Conservation (phyloP, 1,139 yeast genomes). For the Hyphopichia buzzinii region DNA sequence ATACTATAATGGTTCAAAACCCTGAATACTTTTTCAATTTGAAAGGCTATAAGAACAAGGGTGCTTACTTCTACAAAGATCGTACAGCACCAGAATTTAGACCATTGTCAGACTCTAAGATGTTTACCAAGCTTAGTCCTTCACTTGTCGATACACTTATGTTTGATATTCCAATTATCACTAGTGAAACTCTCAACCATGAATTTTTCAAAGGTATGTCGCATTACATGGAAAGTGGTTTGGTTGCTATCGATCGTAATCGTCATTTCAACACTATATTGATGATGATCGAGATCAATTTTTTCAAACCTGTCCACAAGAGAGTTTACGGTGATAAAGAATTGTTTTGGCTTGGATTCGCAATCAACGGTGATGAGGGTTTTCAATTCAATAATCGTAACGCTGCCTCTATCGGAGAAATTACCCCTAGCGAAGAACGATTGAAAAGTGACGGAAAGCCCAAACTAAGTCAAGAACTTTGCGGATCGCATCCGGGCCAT, state of each 20-base stretch:
- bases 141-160: constrained; percentile 26
- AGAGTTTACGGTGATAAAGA: constrained; percentile 37
- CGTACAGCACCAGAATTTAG: constrained; percentile 29
- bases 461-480: constrained; percentile 28
- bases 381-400: constrained; percentile 24
- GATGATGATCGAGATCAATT: constrained; percentile 28
- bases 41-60: constrained; percentile 22
- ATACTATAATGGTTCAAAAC: constrained; percentile 28
- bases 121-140: constrained; percentile 29
- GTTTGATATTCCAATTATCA: constrained; percentile 31
- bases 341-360: constrained; percentile 34
- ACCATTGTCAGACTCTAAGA: constrained; percentile 20
- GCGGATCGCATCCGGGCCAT: constrained; percentile 49
- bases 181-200: constrained; percentile 19
- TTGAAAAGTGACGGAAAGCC: constrained; percentile 18
- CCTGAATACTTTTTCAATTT: constrained; percentile 30
- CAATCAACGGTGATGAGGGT: constrained; percentile 32
- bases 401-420: constrained; percentile 31
- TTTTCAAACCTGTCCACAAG: constrained; percentile 20
- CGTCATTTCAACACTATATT: constrained; percentile 28
- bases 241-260: constrained; percentile 23
- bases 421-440: constrained; percentile 22
- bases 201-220: constrained; percentile 29
- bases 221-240: constrained; percentile 35
- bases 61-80: constrained; percentile 34